phyloP scores from a whole-genome alignment of 345 rosid genomes.

The Durio zibethinus region DNA sequence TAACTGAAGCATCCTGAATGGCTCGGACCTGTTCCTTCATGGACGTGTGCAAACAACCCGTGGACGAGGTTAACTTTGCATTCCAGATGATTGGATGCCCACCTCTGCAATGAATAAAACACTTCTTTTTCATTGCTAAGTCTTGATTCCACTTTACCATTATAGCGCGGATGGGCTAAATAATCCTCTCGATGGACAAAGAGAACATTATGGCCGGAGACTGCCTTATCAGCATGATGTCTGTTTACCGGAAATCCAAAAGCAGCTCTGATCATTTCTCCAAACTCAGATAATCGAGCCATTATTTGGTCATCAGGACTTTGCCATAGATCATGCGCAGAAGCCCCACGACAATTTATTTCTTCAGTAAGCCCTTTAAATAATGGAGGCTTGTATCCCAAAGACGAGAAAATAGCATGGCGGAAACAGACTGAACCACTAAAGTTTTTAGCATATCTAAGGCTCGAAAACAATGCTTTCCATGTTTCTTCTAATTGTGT shows the following conservation, averaged over 20 bases:
- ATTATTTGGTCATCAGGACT: conserved; percentile 57
- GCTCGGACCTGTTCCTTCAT: conserved; percentile 83
- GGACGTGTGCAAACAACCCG: conserved; percentile 82
- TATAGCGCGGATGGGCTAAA: conserved; percentile 86
- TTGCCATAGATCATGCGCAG: conserved; percentile 57
- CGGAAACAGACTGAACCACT: conserved; percentile 76
- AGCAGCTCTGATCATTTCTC: conserved; percentile 85
- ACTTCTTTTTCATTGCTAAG: conserved; percentile 80
- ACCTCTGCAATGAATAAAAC: conserved; percentile 51
- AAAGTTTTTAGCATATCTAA: conserved; percentile 69
- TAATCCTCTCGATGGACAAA: conserved; percentile 89
- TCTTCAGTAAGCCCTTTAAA: conserved; percentile 64
- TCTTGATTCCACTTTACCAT: conserved; percentile 74
- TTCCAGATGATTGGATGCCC: conserved; percentile 51
- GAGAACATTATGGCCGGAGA: conserved; percentile 53
- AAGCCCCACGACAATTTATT: conserved; percentile 58
- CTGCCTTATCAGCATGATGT: conserved; percentile 44
- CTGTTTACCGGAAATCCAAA: conserved; percentile 62
- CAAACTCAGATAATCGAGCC: conserved; percentile 83
- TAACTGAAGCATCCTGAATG: conserved; percentile 90
- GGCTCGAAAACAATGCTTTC: conserved; percentile 75
- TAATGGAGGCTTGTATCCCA: conserved; percentile 81
- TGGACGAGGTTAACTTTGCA: conserved; percentile 77
- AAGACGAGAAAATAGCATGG: conserved; percentile 72
- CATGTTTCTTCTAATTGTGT: conserved; percentile 83